Evolutionary conservation across 1,139 yeast genomes (phyloP).

Genomic region (Yamadazyma atmosphaerica): DNA sequence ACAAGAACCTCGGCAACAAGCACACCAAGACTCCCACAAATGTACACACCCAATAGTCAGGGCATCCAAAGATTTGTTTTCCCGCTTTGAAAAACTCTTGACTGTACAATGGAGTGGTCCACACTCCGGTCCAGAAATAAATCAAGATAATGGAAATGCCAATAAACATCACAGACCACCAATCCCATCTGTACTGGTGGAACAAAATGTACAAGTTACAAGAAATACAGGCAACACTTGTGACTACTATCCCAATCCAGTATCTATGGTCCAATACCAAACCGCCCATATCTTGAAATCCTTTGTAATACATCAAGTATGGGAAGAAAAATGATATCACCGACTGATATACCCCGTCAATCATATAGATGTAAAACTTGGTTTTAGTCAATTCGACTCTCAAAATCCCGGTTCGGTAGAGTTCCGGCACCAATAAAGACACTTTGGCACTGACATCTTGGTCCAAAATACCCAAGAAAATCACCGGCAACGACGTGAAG

Average conservation of each 20-base stretch:
- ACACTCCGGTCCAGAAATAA: conserved; percentile 88
- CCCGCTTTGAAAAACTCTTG: conserved; percentile 79
- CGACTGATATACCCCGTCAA: conserved; percentile 89
- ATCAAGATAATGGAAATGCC: conserved; percentile 65
- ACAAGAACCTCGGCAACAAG: conserved; percentile 73
- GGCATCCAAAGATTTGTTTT: conserved; percentile 67
- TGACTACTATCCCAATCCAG: conserved; percentile 80
- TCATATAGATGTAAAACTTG: conserved; percentile 83
- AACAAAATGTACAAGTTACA: conserved; percentile 78
- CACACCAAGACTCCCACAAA: conserved; percentile 72
- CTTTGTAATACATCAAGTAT: conserved; percentile 57
- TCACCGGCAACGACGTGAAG: conserved; percentile 91
- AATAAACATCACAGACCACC: conserved; percentile 69
- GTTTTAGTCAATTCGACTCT: conserved; percentile 77
- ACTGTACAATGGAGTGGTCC: conserved; percentile 61
- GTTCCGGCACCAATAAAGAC: conserved; percentile 84
- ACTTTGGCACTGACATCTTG: conserved; percentile 88
- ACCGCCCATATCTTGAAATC: conserved; percentile 64
- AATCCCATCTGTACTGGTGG: conserved; percentile 94
- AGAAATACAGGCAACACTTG: conserved; percentile 74
- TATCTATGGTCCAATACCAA: conserved; percentile 76
- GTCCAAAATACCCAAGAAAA: conserved; percentile 85
- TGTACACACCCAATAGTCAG: conserved; percentile 80
- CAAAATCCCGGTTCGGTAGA: conserved; percentile 81
- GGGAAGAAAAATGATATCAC: conserved; percentile 86